Evolutionary conservation across 2,329 filamentous ascomycete species (phyloP).

Genomic region (Colletotrichum orchidophilum): DNA sequence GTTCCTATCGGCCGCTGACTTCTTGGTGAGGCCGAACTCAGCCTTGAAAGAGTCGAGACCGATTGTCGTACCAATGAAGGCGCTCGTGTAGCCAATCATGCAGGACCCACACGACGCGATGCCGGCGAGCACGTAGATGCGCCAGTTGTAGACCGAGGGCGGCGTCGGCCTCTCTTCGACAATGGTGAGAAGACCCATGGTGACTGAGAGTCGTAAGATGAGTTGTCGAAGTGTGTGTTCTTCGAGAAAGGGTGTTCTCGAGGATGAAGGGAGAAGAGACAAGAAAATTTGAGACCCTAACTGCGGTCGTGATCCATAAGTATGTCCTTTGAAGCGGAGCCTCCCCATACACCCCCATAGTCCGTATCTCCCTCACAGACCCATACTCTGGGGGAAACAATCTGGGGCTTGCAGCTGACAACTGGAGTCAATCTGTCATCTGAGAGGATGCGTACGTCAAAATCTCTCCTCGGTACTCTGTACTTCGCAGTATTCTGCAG

Average conservation of each 20-base stretch:
- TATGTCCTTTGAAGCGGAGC: background rate
- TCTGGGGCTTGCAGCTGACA: background rate
- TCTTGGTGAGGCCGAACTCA: slow-evolving; percentile 65
- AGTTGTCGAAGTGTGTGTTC: background rate
- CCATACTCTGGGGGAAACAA: background rate
- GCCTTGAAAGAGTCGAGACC: slow-evolving; percentile 67
- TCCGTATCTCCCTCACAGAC: background rate
- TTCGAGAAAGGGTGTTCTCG: background rate
- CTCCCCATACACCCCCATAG: background rate
- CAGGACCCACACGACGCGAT: slow-evolving; percentile 50
- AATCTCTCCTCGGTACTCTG: background rate
- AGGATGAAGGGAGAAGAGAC: background rate
- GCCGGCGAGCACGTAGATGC: slow-evolving; percentile 44
- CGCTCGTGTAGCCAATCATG: slow-evolving; percentile 56
- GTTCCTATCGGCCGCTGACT: slow-evolving; percentile 52
- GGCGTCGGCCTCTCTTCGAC: slow-evolving; percentile 49
- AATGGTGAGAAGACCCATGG: slow-evolving; percentile 44
- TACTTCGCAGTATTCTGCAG: background rate
- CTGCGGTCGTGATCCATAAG: background rate
- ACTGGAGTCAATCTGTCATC: background rate
- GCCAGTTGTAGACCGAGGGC: slow-evolving; percentile 48
- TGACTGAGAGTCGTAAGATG: too few relatives aligned
- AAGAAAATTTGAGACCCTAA: background rate
- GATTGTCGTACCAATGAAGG: slow-evolving; percentile 75
- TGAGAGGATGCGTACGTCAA: background rate